Base-by-base conservation (phyloP, 78 protist genomes). In the Dictyostelium capitatum region DNA sequence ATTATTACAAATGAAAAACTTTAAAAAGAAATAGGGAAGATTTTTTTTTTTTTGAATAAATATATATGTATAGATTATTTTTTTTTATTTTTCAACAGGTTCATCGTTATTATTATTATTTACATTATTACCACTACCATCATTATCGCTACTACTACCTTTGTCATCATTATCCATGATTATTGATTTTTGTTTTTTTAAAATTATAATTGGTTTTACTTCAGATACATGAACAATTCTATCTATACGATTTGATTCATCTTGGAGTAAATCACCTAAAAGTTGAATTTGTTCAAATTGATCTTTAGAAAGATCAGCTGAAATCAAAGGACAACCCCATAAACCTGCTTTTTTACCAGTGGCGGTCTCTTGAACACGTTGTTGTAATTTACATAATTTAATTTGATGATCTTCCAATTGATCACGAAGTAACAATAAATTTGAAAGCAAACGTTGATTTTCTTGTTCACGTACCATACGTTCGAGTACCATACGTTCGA, bases 321-420 rank as follows among this genome's bases (percentile, higher is more conserved):
- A 37, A 6, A 64, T 50, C 50, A 37, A 41, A 48, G 92, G 77
- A n/a, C 83, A 75, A 47, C 84, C 70, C 92, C 92, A 87, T n/a
- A n/a, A n/a, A n/a, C n/a, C 59, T 3, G 84, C 93, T 15, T 28
- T 8, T 50, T 87, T 87, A 19, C 93, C 93, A 30, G 93, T 64
- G 4, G 93, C 83, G 0, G 32, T 37, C 3, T 87, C 72, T 77
- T 87, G 93, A 14, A 87, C 93, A 2, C 43, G 17, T 64, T 87
- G 83, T 65, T 87, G 93, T 47, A 87, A 23, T 64, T 65, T 41
- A 65, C 93, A 87, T 11, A 87, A 51, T 32, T 56, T 53, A 37
- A 65, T n/a, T 78, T 87, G 93, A 37, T 87, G 93, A 14, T 77
- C 84, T 25, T 87, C 93, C 2, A 87, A 47, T 7, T 51, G 20